Base-by-base conservation (phyloP, 164 flowering plant genomes). In the Magnolia changhungtana region DNA sequence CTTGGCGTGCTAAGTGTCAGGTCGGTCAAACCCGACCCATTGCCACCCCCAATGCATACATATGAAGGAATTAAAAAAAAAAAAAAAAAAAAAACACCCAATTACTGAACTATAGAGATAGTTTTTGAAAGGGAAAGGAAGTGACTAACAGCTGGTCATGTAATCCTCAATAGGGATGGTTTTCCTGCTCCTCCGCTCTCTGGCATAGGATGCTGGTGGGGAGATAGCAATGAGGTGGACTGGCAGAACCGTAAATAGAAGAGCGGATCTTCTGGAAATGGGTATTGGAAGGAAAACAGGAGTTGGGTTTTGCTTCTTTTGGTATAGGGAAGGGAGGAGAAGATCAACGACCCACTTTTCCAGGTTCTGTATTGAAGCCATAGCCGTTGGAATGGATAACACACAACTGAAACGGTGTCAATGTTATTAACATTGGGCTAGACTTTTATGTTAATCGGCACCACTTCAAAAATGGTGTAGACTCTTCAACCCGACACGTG, bases 91-190 rank as follows among this genome's bases (percentile, higher is more conserved):
- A 59, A 14, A 59, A 8, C n/a, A 14, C 63, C 63, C 63, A 55
- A 55, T 55, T 55, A 10, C 61, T 55, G 18, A 19, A 27, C 63
- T 37, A 74, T 50, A 67, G n/a, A n/a, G 37, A 63, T 45, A 24
- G 9, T 19, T 3, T 51, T 58, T 8, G 29, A 68, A 52, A 61
- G 59, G 63, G 37, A 50, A 74, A 75, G 70, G 67, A 21, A 66
- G 20, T 75, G 8, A 87, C 91, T 79, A 8, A 95, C 98, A 77
- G 80, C 79, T 81, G 63, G 91, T 89, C 66, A 68, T 83, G 80
- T 91, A 95, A 7, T 93, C 97, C 79, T 93, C 98, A 70, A 83
- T 83, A 67, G 97, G 96, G 78, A 95, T 89, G 72, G 7, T 66
- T 81, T 86, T 89, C 79, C 78, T 89, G 86, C 67, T 86, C 80